phyloP scores from a whole-genome alignment of 2,329 filamentous ascomycete genomes.

The Botryotinia convoluta region DNA sequence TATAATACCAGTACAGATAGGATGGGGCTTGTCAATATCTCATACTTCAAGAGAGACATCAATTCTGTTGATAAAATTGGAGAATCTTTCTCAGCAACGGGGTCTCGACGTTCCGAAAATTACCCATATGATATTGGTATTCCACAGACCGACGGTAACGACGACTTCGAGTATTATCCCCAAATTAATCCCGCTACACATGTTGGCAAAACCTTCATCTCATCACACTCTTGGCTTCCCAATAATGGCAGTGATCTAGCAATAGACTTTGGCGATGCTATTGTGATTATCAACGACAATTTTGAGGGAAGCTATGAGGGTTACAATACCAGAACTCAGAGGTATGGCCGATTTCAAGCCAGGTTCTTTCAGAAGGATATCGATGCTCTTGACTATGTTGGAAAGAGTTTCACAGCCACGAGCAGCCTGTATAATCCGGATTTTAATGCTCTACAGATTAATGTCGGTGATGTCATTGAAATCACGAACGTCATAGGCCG shows the following conservation, averaged over 20 bases:
- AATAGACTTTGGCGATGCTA: not conserved
- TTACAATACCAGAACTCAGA: not conserved
- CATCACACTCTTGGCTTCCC: not conserved
- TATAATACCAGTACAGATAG: not conserved
- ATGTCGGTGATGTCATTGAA: not conserved
- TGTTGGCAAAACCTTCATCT: not conserved
- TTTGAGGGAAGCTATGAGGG: not conserved
- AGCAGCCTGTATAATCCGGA: not conserved
- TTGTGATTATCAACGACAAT: not conserved
- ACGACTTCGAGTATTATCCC: not conserved
- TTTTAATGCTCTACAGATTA: not conserved
- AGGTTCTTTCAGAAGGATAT: not conserved
- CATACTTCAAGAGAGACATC: not conserved
- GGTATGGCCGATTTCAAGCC: not conserved
- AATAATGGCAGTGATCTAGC: not conserved
- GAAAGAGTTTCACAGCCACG: not conserved
- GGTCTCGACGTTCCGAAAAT: not conserved
- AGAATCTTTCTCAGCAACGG: not conserved
- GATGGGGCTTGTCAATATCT: not conserved
- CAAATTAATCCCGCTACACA: not conserved
- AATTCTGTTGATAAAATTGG: not conserved
- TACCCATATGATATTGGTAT: not conserved
- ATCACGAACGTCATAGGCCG: not conserved
- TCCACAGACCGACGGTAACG: not conserved
- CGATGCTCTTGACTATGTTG: not conserved